A percentile compares a stretch with the other conserved stretches of the same genome.
phyloP scores from a whole-genome alignment of 345 rosid species.

The Rhizophora apiculata region DNA sequence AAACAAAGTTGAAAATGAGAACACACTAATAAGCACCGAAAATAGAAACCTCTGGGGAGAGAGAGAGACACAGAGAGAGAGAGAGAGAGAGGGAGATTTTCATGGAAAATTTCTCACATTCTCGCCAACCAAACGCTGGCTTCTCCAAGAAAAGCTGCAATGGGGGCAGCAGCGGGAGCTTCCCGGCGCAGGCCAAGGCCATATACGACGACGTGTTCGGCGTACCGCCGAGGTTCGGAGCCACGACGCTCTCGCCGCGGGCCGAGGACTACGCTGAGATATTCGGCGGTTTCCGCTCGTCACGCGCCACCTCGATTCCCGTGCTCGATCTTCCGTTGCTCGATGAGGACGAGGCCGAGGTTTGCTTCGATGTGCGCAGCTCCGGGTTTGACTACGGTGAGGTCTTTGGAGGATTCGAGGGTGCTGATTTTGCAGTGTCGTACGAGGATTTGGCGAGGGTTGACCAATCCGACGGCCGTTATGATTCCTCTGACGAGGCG shows the following conservation, averaged over 20 bases:
- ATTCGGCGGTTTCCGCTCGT: constrained; percentile 71
- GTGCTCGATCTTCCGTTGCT: constrained; percentile 79
- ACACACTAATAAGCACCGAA: neutral
- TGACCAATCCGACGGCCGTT: constrained; percentile 35
- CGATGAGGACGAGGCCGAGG: constrained; percentile 39
- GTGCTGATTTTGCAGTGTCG: constrained; percentile 58
- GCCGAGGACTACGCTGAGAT: constrained; percentile 80
- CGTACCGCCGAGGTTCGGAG: constrained; percentile 56
- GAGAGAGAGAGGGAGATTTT: constrained; percentile 2
- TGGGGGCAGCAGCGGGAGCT: constrained; percentile 8
- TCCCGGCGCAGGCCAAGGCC: constrained; percentile 19
- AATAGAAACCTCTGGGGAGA: neutral
- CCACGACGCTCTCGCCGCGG: constrained; percentile 67
- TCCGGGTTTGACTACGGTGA: constrained; percentile 64
- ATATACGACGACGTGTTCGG: constrained; percentile 78
- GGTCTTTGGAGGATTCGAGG: constrained; percentile 64
- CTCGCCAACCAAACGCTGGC: constrained; percentile 42
- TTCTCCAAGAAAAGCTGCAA: constrained; percentile 25
- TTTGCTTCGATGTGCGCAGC: constrained; percentile 60
- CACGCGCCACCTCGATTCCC: constrained; percentile 81
- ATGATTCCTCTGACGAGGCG: constrained; percentile 70
- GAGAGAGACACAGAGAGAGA: neutral
- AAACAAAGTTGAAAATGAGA: too few relatives aligned
- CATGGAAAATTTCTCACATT: constrained; percentile 69
- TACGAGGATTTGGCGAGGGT: constrained; percentile 51